A percentile compares a stretch with the other conserved stretches of the same genome.
Conservation (phyloP, 768 basidiomycete genomes). For the Leccinum uliginosum region DNA sequence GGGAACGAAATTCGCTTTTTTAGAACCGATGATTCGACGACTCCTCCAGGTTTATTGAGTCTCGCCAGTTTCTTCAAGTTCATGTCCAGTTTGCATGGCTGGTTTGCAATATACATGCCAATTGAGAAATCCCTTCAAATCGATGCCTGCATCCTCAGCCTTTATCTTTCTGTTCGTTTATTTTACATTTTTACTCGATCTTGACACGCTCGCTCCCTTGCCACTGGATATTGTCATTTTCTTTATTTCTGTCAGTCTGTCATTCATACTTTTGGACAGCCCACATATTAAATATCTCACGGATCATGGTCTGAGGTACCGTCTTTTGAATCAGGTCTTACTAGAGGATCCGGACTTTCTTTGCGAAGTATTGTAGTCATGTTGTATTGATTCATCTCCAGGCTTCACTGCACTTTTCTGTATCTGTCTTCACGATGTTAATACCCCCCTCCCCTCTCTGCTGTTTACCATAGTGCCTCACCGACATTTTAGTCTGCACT, state of each 20-base stretch:
- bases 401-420: not conserved
- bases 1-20: not conserved
- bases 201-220: not conserved
- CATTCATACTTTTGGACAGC: not conserved
- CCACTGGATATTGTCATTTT: not conserved
- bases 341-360: not conserved
- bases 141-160: constrained; percentile 13
- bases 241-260: not conserved
- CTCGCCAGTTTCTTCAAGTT: not conserved
- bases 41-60: not conserved
- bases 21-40: not conserved
- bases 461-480: not conserved
- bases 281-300: not conserved
- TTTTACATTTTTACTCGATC: not conserved
- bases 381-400: not conserved
- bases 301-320: not conserved
- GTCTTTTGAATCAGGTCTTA: not conserved
- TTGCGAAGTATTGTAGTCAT: not conserved
- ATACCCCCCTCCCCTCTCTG: not conserved
- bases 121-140: constrained; percentile 4
- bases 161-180: not conserved
- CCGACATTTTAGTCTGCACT: not conserved
- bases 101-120: constrained; percentile 1
- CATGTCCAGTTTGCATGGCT: not conserved
- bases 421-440: not conserved